Evolutionary conservation across 208 protist species (phyloP).

Genomic region (Balamuthia mandrillaris): DNA sequence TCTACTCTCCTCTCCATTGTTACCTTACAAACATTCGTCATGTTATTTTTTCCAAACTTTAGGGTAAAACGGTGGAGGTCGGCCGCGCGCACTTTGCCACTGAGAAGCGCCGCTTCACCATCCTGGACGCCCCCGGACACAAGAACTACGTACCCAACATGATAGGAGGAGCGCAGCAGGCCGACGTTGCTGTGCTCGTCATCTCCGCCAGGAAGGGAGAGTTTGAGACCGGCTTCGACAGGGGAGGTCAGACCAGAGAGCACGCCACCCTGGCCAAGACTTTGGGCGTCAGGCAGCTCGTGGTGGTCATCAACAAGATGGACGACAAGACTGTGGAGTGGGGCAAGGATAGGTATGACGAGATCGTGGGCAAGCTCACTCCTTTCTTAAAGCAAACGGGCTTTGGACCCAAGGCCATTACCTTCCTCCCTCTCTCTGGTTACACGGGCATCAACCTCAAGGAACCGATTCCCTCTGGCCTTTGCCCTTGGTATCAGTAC

Average conservation of each 20-base stretch:
- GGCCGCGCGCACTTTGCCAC: constrained; percentile 94
- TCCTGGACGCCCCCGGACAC: constrained; percentile 98
- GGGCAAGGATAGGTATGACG: constrained; percentile 89
- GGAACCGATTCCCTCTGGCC: constrained; percentile 65
- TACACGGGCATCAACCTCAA: constrained; percentile 89
- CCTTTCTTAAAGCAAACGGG: constrained; percentile 93
- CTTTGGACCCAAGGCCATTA: constrained; percentile 79
- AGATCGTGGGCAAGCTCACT: constrained; percentile 88
- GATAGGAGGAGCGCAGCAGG: constrained; percentile 96
- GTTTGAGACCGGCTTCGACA: constrained; percentile 98
- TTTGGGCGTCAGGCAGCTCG: constrained; percentile 91
- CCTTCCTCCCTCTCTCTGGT: constrained; percentile 94
- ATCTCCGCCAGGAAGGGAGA: constrained; percentile 97
- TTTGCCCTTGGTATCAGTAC: constrained; percentile 79
- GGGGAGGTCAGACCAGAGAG: constrained; percentile 97
- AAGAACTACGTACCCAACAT: constrained; percentile 98
- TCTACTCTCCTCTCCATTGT: neutral
- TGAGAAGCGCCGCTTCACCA: constrained; percentile 85
- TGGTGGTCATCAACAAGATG: constrained; percentile 99
- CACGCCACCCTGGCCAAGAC: constrained; percentile 98
- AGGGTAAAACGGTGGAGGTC: constrained; percentile 97
- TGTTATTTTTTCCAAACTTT: neutral
- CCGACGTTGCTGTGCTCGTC: constrained; percentile 96
- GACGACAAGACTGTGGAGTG: constrained; percentile 93
- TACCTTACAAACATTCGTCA: neutral